Evolutionary conservation across 2,329 filamentous ascomycete genomes (phyloP).

Genomic region (Pseudogymnoascus verrucosus): DNA sequence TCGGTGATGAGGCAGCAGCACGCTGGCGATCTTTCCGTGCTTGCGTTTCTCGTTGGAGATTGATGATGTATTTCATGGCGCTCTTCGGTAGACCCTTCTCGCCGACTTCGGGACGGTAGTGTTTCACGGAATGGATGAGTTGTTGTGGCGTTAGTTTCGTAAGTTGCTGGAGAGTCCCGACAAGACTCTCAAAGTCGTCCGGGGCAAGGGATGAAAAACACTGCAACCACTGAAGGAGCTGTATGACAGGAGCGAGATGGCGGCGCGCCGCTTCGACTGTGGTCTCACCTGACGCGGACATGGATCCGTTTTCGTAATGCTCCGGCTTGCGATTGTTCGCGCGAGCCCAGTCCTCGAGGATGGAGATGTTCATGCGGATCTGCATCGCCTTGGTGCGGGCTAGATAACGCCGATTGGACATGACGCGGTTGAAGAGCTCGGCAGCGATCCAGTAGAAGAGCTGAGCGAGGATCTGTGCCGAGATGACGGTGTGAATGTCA

Average conservation of each 20-base stretch:
- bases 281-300: conserved; percentile 74
- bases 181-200: conserved; percentile 81
- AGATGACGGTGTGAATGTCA: conserved; percentile 96
- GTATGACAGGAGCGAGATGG: conserved; percentile 84
- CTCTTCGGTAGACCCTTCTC: conserved; percentile 87
- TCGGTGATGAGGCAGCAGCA: conserved; percentile 39
- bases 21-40: conserved; percentile 47
- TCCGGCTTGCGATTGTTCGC: conserved; percentile 90
- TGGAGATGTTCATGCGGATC: conserved; percentile 97
- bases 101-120: conserved; percentile 90
- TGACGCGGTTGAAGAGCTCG: conserved; percentile 95
- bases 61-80: conserved; percentile 76
- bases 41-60: conserved; percentile 67
- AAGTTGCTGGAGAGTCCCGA: conserved; percentile 82
- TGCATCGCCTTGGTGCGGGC: conserved; percentile 98
- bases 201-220: conserved; percentile 85
- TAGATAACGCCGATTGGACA: conserved; percentile 91
- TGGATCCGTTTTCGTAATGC: conserved; percentile 89
- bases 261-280: conserved; percentile 76
- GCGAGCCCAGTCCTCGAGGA: conserved; percentile 90
- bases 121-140: conserved; percentile 81
- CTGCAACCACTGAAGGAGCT: conserved; percentile 93
- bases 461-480: conserved; percentile 82
- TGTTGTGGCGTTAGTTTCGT: conserved; percentile 79
- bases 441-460: conserved; percentile 93